phyloP scores from a whole-genome alignment of 345 rosid species.

The Melastoma malabathricum region DNA sequence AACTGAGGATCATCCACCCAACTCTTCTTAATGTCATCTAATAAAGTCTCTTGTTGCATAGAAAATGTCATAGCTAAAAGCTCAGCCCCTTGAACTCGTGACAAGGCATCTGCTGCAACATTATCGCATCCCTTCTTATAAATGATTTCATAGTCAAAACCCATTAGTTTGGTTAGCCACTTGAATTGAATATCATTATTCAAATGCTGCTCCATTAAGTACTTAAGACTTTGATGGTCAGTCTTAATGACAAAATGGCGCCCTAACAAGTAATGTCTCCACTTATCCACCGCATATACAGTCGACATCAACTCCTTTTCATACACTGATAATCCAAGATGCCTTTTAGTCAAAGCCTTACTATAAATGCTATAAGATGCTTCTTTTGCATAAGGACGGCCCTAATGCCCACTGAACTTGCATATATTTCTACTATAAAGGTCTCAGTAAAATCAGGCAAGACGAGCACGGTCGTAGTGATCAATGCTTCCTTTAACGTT shows the following conservation, averaged over 20 bases:
- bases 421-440: neutral
- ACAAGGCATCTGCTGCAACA: neutral
- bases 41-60: no score
- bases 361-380: neutral
- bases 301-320: neutral
- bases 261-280: neutral
- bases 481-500: neutral
- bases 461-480: neutral
- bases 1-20: neutral
- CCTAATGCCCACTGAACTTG: neutral
- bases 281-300: neutral
- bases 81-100: no score
- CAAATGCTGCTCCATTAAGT: neutral
- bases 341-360: no score
- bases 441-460: neutral
- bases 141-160: neutral
- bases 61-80: no score
- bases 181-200: neutral
- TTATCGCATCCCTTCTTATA: neutral
- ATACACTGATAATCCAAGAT: no score
- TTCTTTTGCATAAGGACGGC: neutral
- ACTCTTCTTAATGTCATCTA: neutral
- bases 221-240: neutral
- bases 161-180: neutral
- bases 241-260: neutral